Percentiles rank a stretch among this genome's conserved stretches.
Evolutionary conservation across 2,329 filamentous ascomycete species (phyloP).

Genomic region (Colletotrichum sp.): DNA sequence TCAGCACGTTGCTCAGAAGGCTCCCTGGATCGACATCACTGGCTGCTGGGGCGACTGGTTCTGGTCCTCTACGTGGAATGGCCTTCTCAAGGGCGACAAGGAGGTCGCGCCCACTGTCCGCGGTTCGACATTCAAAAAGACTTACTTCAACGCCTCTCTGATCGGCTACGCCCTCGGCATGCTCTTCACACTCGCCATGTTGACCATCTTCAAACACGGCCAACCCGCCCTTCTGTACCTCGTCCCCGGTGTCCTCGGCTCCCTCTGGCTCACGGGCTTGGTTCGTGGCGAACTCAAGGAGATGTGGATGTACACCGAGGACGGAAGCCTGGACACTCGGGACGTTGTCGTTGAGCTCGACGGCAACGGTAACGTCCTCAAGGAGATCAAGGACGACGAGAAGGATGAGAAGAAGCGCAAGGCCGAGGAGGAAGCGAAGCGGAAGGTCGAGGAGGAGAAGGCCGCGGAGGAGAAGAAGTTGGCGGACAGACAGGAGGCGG

Average conservation of each 20-base stretch:
- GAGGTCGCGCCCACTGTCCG: constrained; percentile 33
- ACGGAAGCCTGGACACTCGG: constrained; percentile 59
- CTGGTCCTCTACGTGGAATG: constrained; percentile 63
- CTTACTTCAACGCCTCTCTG: constrained; percentile 82
- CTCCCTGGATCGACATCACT: constrained; percentile 62
- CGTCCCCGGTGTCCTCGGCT: constrained; percentile 81
- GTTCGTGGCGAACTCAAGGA: constrained; percentile 72
- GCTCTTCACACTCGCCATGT: constrained; percentile 75
- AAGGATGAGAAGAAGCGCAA: constrained; percentile 41
- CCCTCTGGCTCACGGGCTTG: constrained; percentile 77
- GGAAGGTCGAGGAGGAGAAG: background rate
- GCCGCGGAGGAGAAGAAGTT: constrained; percentile 5
- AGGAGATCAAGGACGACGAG: constrained; percentile 41
- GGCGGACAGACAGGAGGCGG: background rate
- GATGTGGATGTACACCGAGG: constrained; percentile 86
- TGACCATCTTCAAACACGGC: constrained; percentile 79
- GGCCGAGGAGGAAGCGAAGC: constrained; percentile 29
- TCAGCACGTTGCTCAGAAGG: constrained; percentile 46
- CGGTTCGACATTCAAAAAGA: constrained; percentile 72
- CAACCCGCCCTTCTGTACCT: constrained; percentile 93
- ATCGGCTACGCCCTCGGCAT: constrained; percentile 81
- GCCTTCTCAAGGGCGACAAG: constrained; percentile 24
- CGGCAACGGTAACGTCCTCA: constrained; percentile 49
- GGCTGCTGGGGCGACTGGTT: constrained; percentile 84
- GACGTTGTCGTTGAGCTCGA: constrained; percentile 63